Evolutionary conservation across 2,329 filamentous ascomycete genomes (phyloP).

Genomic region (Penicillium nordicum): DNA sequence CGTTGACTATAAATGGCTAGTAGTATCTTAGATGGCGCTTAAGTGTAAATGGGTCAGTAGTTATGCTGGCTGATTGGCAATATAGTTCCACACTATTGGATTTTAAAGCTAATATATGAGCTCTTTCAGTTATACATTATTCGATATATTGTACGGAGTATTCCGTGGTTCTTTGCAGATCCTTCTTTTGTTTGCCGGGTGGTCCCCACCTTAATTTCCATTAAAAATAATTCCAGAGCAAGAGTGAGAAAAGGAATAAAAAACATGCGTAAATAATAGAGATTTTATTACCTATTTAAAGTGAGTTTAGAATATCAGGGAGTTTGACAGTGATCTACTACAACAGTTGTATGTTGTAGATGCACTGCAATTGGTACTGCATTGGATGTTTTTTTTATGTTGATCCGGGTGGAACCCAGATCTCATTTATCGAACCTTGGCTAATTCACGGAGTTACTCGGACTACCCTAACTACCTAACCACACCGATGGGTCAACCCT

Average conservation of each 20-base stretch:
- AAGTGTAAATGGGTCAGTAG: neutral
- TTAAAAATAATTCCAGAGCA: neutral
- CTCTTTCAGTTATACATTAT: neutral
- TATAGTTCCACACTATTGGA: constrained; percentile 1
- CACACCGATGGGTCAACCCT: too few relatives aligned
- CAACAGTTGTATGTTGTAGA: too few relatives aligned
- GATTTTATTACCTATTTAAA: too few relatives aligned
- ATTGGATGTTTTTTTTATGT: too few relatives aligned
- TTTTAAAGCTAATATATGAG: neutral
- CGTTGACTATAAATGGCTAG: neutral
- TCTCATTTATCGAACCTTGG: neutral
- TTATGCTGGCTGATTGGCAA: neutral
- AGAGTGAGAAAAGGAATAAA: neutral
- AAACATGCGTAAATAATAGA: neutral
- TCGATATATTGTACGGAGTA: too few relatives aligned
- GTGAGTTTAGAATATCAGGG: neutral
- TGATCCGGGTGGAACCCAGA: too few relatives aligned
- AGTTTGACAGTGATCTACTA: neutral
- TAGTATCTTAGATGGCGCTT: neutral
- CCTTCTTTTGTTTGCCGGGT: neutral
- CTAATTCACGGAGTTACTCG: constrained; percentile 1
- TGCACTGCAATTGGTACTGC: neutral
- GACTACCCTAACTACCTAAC: too few relatives aligned
- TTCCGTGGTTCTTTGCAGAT: neutral
- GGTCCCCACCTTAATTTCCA: neutral